A percentile compares a stretch with the other conserved stretches of the same genome.
phyloP scores from a whole-genome alignment of 169 alveolate species.

The Cryptosporidium canis region DNA sequence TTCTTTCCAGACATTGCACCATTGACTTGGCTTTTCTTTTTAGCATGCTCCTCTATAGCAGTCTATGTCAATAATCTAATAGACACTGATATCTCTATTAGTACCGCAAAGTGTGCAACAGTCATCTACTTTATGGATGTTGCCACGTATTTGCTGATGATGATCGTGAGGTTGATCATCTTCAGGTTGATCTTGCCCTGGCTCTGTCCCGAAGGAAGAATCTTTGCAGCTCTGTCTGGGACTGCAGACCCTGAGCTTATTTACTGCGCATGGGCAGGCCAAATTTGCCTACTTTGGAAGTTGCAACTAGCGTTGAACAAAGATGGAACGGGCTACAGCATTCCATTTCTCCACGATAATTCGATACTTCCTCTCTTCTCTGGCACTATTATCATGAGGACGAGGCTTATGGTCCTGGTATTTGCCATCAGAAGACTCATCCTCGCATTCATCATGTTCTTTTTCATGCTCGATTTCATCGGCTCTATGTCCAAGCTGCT shows the following conservation, averaged over 20 bases:
- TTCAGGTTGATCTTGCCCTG: slow-evolving; percentile 50
- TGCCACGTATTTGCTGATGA: slow-evolving; percentile 32
- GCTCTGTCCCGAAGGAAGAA: slow-evolving; percentile 71
- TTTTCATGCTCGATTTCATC: slow-evolving; percentile 54
- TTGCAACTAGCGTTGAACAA: slow-evolving; percentile 16
- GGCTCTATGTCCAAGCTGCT: slow-evolving; percentile 62
- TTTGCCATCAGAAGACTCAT: slow-evolving; percentile 65
- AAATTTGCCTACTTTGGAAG: slow-evolving; percentile 46
- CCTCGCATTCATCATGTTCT: slow-evolving; percentile 57
- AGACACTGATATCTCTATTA: neutral
- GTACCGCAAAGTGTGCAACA: slow-evolving; percentile 15
- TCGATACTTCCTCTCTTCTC: neutral
- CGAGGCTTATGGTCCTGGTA: slow-evolving; percentile 45
- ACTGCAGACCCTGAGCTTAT: slow-evolving; percentile 71
- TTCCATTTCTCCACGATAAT: neutral
- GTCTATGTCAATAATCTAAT: slow-evolving; percentile 14
- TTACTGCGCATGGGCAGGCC: slow-evolving; percentile 56
- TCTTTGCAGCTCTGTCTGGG: slow-evolving; percentile 69
- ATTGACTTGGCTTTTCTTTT: slow-evolving; percentile 21
- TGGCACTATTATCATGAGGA: neutral
- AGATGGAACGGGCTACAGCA: neutral
- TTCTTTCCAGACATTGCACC: slow-evolving; percentile 69
- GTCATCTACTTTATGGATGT: slow-evolving; percentile 47
- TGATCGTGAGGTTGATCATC: slow-evolving; percentile 33
- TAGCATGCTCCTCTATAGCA: slow-evolving; percentile 25